These are phyloP conservation scores for Huntiella omanensis DNA, from an alignment of 2,329 filamentous ascomycete genomes.

Conservation along the genomic window DNA sequence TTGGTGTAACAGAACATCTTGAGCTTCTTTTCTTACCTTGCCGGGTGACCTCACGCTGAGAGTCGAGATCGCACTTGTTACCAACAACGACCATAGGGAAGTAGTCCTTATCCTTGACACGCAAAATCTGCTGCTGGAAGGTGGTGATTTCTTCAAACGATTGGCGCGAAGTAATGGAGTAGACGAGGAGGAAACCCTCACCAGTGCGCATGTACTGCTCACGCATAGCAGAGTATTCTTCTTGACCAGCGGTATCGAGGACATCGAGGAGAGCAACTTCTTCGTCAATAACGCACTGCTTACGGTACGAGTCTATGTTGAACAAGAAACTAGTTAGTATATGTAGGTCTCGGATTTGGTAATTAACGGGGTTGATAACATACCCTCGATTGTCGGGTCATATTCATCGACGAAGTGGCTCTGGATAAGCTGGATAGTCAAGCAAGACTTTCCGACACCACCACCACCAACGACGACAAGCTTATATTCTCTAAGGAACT, in stretches of 20 bases:
- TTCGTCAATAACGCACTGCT: conserved; percentile 98
- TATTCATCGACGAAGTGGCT: conserved; percentile 99
- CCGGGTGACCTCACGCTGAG: conserved; percentile 75
- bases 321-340: background rate
- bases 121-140: conserved; percentile 94
- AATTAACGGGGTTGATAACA: conserved; percentile 15
- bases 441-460: conserved; percentile 96
- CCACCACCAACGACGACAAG: conserved; percentile 93
- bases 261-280: conserved; percentile 96
- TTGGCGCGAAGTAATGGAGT: conserved; percentile 93
- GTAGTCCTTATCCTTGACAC: conserved; percentile 99
- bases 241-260: conserved; percentile 92
- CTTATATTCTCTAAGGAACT: conserved; percentile 87
- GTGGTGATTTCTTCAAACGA: conserved; percentile 97
- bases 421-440: conserved; percentile 91
- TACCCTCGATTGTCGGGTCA: conserved; percentile 97
- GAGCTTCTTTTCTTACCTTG: conserved; percentile 45
- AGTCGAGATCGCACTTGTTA: conserved; percentile 97
- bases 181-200: conserved; percentile 92
- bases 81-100: conserved; percentile 98
- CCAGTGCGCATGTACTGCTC: conserved; percentile 99
- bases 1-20: conserved; percentile 1
- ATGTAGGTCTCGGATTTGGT: background rate
- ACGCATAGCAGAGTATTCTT: conserved; percentile 98
- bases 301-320: conserved; percentile 80